A percentile compares a stretch with the other conserved stretches of the same genome.
Conservation (phyloP, 2,329 filamentous ascomycete species). For the Helicocarpus griseus region DNA sequence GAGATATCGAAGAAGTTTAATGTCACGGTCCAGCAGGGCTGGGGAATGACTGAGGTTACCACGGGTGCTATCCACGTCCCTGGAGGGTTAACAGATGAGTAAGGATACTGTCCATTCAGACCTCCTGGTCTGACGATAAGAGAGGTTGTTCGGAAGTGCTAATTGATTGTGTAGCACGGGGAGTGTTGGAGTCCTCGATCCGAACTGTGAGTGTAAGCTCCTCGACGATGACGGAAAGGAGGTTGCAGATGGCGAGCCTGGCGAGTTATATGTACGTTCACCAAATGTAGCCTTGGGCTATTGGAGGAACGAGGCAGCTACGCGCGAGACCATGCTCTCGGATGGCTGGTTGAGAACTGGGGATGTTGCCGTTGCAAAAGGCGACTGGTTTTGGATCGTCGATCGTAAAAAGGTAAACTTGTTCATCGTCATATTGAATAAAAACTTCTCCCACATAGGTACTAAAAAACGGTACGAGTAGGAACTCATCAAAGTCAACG, state of each 20-base stretch:
- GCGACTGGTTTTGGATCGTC: slow-evolving; percentile 80
- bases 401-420: slow-evolving; percentile 55
- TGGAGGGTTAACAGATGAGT: slow-evolving; percentile 28
- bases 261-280: slow-evolving; percentile 58
- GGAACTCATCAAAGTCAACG: slow-evolving; percentile 54
- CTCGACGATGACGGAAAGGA: slow-evolving; percentile 46
- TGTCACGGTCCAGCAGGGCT: slow-evolving; percentile 77
- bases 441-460: slow-evolving; percentile 10
- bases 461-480: slow-evolving; percentile 43
- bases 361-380: slow-evolving; percentile 66
- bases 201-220: slow-evolving; percentile 46
- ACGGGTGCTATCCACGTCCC: slow-evolving; percentile 37
- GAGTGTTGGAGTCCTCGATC: slow-evolving; percentile 44
- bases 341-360: slow-evolving; percentile 87
- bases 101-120: neutral
- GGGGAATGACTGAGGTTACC: slow-evolving; percentile 59
- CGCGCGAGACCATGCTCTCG: slow-evolving; percentile 43
- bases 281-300: slow-evolving; percentile 56
- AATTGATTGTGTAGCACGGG: slow-evolving; percentile 19
- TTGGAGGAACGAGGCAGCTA: slow-evolving; percentile 49
- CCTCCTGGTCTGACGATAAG: too few relatives aligned
- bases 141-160: too few relatives aligned
- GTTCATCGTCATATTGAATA: too few relatives aligned
- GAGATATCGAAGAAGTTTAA: slow-evolving; percentile 62
- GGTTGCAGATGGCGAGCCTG: slow-evolving; percentile 43